Evolutionary conservation across 139 green algal species (phyloP).

Genomic region (Trebouxia sp.): DNA sequence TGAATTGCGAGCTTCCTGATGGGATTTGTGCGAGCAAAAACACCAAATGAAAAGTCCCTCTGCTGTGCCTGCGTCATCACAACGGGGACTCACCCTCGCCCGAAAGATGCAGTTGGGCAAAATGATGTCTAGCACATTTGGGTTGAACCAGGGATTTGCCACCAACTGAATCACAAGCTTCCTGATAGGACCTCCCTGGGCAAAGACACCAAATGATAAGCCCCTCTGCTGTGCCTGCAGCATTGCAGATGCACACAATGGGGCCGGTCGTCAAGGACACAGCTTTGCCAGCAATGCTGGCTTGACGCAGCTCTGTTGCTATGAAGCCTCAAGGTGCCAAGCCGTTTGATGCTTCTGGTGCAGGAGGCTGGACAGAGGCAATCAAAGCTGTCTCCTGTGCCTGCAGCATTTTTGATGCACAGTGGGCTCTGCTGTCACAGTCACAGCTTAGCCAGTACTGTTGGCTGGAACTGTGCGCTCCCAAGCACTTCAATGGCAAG

Average conservation of each 20-base stretch:
- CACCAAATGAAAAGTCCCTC: slow-evolving; percentile 35
- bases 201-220: slow-evolving; percentile 39
- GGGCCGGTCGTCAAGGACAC: no score
- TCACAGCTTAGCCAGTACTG: background rate
- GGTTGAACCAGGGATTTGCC: slow-evolving; percentile 32
- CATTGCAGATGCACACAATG: no score
- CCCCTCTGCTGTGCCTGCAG: slow-evolving; percentile 17
- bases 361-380: background rate
- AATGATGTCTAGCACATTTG: slow-evolving; percentile 35
- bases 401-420: no score
- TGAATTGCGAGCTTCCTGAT: slow-evolving; percentile 22
- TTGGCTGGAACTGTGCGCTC: background rate
- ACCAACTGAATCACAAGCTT: background rate
- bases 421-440: background rate
- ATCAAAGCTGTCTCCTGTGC: no score
- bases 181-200: slow-evolving; percentile 25
- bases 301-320: background rate
- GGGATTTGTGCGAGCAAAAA: slow-evolving; percentile 31
- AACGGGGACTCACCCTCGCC: slow-evolving; percentile 32
- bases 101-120: slow-evolving; percentile 42
- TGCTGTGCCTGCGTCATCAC: slow-evolving; percentile 6
- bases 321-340: background rate
- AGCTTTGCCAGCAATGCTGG: background rate
- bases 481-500: background rate
- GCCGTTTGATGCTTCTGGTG: background rate